These are phyloP conservation scores for maize (Zea mays) DNA, from an alignment of 176 grass and related monocot species.

Conservation along the genomic window DNA sequence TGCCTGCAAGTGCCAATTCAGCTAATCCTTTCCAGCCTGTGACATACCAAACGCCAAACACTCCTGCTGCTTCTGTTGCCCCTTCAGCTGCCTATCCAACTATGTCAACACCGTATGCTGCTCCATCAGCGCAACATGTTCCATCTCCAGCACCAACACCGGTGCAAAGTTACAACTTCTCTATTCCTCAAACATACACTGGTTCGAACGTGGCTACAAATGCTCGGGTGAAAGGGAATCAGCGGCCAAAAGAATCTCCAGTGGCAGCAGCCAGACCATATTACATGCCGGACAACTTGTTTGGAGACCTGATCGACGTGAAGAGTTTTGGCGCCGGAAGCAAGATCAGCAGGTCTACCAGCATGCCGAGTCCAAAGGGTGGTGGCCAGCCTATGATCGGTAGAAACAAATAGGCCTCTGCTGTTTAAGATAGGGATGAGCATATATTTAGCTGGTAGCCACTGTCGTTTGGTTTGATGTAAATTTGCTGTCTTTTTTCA, in stretches of 20 bases:
- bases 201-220: constrained; percentile 34
- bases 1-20: constrained; percentile 39
- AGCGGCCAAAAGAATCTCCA: constrained; percentile 37
- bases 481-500: constrained; percentile 38
- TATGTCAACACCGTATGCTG: not conserved
- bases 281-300: constrained; percentile 88
- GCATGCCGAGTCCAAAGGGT: constrained; percentile 48
- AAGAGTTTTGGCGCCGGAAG: constrained; percentile 63
- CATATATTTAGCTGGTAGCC: constrained; percentile 15
- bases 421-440: constrained; percentile 1
- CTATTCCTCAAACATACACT: constrained; percentile 42
- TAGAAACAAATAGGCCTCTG: constrained; percentile 64
- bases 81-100: not conserved
- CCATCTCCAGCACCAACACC: constrained; percentile 18
- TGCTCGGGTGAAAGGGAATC: constrained; percentile 38
- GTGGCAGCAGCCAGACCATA: constrained; percentile 56
- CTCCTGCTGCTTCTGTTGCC: constrained; percentile 37
- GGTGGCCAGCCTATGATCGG: constrained; percentile 78
- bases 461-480: constrained; percentile 43
- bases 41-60: constrained; percentile 31
- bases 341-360: constrained; percentile 47
- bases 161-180: constrained; percentile 59
- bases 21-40: constrained; percentile 52
- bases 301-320: constrained; percentile 87
- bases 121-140: constrained; percentile 36